These are phyloP conservation scores for Cordyceps javanica DNA, from an alignment of 2,329 filamentous ascomycete species.

Conservation along the genomic window DNA sequence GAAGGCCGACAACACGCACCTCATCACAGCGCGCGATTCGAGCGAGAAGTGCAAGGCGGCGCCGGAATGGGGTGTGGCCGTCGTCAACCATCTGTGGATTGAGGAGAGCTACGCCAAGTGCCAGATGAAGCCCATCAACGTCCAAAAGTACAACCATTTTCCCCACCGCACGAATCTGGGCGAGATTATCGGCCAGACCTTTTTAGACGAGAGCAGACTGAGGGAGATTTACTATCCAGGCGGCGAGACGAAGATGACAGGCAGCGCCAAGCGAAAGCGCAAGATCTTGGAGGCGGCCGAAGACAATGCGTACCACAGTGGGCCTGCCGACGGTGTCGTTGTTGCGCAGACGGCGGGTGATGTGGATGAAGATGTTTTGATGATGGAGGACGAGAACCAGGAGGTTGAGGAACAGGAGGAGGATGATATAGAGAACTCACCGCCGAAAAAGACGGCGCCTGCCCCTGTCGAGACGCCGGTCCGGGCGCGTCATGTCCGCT, in stretches of 20 bases:
- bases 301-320: constrained; percentile 43
- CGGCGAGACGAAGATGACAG: constrained; percentile 38
- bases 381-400: constrained; percentile 35
- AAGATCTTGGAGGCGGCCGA: constrained; percentile 44
- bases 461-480: constrained; percentile 33
- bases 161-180: constrained; percentile 84
- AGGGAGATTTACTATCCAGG: constrained; percentile 65
- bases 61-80: constrained; percentile 82
- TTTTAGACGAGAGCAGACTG: constrained; percentile 59
- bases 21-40: constrained; percentile 81
- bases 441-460: background rate
- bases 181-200: constrained; percentile 86
- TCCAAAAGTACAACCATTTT: constrained; percentile 77
- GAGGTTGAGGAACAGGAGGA: constrained; percentile 36
- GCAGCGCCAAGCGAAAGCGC: constrained; percentile 41
- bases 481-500: constrained; percentile 38
- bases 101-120: constrained; percentile 96
- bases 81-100: constrained; percentile 94
- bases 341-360: constrained; percentile 32
- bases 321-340: constrained; percentile 41
- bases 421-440: constrained; percentile 33
- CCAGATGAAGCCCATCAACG: constrained; percentile 64
- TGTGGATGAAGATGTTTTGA: constrained; percentile 36
- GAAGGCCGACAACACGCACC: constrained; percentile 90
- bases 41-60: constrained; percentile 94